Percentiles rank a stretch among this genome's conserved stretches.
Evolutionary conservation across 2,329 filamentous ascomycete species (phyloP).

Genomic region (Penicillium psychrosexuale): DNA sequence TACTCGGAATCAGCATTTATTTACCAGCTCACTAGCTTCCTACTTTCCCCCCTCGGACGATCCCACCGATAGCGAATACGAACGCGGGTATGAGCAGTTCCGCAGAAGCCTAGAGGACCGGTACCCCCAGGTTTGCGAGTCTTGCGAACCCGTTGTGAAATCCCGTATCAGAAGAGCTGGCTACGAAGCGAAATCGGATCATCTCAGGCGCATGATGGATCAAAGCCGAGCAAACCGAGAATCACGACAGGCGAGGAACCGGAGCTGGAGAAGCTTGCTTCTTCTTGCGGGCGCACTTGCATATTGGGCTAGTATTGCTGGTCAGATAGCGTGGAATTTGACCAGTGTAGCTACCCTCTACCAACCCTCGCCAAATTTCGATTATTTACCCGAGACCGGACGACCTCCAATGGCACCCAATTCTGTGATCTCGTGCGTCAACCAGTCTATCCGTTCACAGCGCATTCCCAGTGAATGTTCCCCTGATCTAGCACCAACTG

Average conservation of each 20-base stretch:
- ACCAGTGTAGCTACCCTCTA: constrained; percentile 32
- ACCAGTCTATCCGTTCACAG: constrained; percentile 16
- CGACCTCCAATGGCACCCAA: constrained; percentile 10
- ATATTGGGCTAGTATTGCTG: constrained; percentile 44
- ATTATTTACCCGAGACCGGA: not conserved
- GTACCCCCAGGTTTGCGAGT: constrained; percentile 83
- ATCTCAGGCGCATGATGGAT: constrained; percentile 71
- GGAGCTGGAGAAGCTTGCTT: constrained; percentile 46
- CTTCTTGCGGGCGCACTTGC: constrained; percentile 43
- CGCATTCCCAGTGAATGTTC: constrained; percentile 29
- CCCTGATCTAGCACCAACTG: constrained; percentile 32
- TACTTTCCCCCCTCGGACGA: constrained; percentile 68
- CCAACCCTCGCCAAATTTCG: constrained; percentile 1
- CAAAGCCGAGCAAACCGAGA: constrained; percentile 47
- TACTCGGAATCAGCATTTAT: constrained; percentile 81
- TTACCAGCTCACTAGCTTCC: constrained; percentile 71
- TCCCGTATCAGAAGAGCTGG: constrained; percentile 66
- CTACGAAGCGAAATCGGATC: constrained; percentile 81
- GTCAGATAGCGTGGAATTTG: constrained; percentile 45
- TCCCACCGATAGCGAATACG: constrained; percentile 66
- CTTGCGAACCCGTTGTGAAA: constrained; percentile 73
- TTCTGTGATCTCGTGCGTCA: constrained; percentile 23
- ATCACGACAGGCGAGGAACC: constrained; percentile 32
- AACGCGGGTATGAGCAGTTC: constrained; percentile 67
- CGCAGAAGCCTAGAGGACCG: constrained; percentile 70